Base-by-base conservation (phyloP, 2,329 filamentous ascomycete genomes). In the Cyclaneusma minus region DNA sequence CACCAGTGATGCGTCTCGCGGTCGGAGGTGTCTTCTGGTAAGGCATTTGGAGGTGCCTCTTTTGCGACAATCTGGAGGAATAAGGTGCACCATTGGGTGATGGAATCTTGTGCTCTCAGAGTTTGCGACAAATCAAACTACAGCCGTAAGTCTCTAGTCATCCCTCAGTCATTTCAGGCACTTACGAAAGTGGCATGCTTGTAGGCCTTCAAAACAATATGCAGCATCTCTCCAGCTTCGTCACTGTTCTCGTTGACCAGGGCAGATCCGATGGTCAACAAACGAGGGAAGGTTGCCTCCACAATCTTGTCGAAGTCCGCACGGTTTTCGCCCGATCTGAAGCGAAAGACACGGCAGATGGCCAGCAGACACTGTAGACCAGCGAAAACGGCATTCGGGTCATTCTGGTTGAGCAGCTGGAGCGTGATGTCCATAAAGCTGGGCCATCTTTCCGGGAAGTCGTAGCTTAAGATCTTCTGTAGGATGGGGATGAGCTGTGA, bases 1-100 rank as follows among this genome's bases (percentile, higher is more conserved):
- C 87, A 98, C 87, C 89, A 98, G 52, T 94, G 84, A 49, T 93
- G 85, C 43, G 77, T 69, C 54, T 95, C 89, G 31, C 89, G 72
- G 47, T 95, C 87, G 31, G 82, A 73, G 27, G 77, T 57, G 32
- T 74, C 81, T 33, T 91, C 83, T 31, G 62, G 52, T 66, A 95
- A 74, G 18, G 85, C 77, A 40, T 64, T 72, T 29, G 78, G 65
- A 4, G 89, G 89, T 18, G 81, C 73, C 13, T 75, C 60, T 54
- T 95, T 95, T 39, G 77, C 75, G 18, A 95, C 80, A 27, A 91
- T 82, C 34, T 79, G 75, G 39, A 98, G 61, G 60, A 98, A 95
- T 33, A 98, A 68, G 13, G 85, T 87, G 53, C 87, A 95, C 89
- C 89, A 98, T 34, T 80, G 81, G 35, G 94, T 80, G 49, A 91